phyloP scores from a whole-genome alignment of 192 early-diverging fungal species.

The Coemansia sp. region DNA sequence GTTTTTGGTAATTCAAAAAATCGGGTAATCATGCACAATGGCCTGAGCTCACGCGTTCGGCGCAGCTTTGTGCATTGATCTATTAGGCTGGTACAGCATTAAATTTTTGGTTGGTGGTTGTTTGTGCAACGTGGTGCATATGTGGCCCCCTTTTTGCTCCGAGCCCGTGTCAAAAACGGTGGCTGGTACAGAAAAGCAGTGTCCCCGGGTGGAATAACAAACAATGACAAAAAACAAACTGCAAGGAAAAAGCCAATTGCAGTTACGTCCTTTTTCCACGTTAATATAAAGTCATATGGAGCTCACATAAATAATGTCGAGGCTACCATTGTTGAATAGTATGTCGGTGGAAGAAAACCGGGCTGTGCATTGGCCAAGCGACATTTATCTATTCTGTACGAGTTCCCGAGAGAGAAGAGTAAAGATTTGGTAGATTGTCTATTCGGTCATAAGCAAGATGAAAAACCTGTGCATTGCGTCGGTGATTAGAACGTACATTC shows the following conservation, averaged over 20 bases:
- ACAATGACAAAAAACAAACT: neutral
- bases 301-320: constrained; percentile 1
- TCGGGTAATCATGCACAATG: constrained; percentile 1
- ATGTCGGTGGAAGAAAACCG: constrained; percentile 1
- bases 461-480: neutral
- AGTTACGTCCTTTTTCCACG: neutral
- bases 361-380: neutral
- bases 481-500: constrained; percentile 1
- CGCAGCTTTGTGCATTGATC: constrained; percentile 6
- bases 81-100: neutral
- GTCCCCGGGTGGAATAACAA: neutral
- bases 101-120: constrained; percentile 4
- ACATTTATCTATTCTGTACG: neutral
- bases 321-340: constrained; percentile 8
- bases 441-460: constrained; percentile 2
- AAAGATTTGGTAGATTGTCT: neutral
- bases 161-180: constrained; percentile 9
- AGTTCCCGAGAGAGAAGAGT: neutral
- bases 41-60: neutral
- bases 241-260: neutral
- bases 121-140: neutral
- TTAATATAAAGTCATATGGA: constrained; percentile 4
- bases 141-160: neutral
- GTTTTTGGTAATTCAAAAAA: constrained; percentile 1
- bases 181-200: constrained; percentile 6